phyloP scores from a whole-genome alignment of 179 eudicot species.

The Corrigiola litoralis region DNA sequence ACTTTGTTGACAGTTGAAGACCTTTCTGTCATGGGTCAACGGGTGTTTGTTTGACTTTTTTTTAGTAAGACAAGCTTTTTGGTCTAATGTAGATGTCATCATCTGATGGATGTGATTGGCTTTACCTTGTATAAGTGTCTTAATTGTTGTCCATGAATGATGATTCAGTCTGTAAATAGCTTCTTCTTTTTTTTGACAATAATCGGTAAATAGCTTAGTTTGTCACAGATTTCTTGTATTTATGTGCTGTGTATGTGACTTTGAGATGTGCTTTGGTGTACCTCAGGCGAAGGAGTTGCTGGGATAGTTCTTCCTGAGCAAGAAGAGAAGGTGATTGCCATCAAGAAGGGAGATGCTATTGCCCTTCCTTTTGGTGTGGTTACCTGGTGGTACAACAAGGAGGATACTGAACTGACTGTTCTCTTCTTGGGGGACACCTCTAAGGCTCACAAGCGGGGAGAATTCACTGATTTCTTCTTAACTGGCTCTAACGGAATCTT shows the following conservation, averaged over 20 bases:
- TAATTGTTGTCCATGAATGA: not conserved
- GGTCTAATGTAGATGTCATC: not conserved
- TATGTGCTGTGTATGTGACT: no score
- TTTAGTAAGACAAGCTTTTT: not conserved
- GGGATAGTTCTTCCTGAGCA: conserved; percentile 81
- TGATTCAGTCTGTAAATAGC: no score
- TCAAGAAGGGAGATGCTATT: conserved; percentile 72
- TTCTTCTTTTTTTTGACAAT: no score
- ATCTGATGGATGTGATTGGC: not conserved
- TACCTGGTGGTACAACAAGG: conserved; percentile 82
- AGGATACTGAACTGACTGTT: conserved; percentile 57
- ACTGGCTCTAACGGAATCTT: conserved; percentile 78
- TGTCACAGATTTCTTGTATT: no score
- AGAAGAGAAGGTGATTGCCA: conserved; percentile 69
- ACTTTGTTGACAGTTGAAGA: no score
- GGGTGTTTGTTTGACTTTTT: not conserved
- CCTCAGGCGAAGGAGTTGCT: conserved; percentile 60
- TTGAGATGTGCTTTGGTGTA: not conserved
- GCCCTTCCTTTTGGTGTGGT: conserved; percentile 77
- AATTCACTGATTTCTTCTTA: conserved; percentile 65
- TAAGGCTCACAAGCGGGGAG: conserved; percentile 64
- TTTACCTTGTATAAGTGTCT: no score
- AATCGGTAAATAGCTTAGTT: no score
- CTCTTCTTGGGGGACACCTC: conserved; percentile 84
- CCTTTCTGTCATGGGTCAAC: not conserved